These are phyloP conservation scores for Stemphylium beticola DNA, from an alignment of 2,329 filamentous ascomycete genomes.

Conservation along the genomic window DNA sequence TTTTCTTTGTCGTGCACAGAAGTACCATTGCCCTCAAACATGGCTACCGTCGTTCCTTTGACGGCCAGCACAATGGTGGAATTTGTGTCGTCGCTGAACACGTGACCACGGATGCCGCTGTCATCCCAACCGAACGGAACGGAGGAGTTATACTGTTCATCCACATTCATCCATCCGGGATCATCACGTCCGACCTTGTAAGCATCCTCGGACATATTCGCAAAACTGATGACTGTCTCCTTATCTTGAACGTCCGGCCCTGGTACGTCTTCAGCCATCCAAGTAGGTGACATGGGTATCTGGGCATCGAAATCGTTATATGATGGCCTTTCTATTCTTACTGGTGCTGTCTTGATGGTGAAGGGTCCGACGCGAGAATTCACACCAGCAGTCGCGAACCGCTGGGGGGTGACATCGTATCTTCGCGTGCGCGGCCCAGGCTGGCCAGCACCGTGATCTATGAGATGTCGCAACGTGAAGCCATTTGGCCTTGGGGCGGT, in stretches of 20 bases:
- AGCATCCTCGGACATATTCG: constrained; percentile 47
- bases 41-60: constrained; percentile 45
- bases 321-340: constrained; percentile 40
- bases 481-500: constrained; percentile 12
- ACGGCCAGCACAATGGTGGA: constrained; percentile 42
- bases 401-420: constrained; percentile 38
- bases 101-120: constrained; percentile 45
- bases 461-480: constrained; percentile 39
- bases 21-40: constrained; percentile 47
- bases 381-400: constrained; percentile 28
- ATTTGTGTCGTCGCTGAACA: constrained; percentile 44
- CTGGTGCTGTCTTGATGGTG: constrained; percentile 33
- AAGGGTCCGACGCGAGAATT: constrained; percentile 38
- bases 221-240: constrained; percentile 42
- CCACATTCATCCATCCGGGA: constrained; percentile 45
- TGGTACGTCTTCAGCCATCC: constrained; percentile 36
- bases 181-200: constrained; percentile 43
- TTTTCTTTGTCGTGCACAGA: constrained; percentile 47
- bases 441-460: constrained; percentile 45
- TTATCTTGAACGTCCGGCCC: constrained; percentile 45
- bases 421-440: constrained; percentile 41
- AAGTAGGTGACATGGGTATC: constrained; percentile 38
- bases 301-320: constrained; percentile 27
- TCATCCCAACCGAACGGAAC: constrained; percentile 48
- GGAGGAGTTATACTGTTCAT: constrained; percentile 37